A percentile compares a stretch with the other conserved stretches of the same genome.
Evolutionary conservation across 768 basidiomycete genomes (phyloP).

Genomic region (Dentipellis fragilis): DNA sequence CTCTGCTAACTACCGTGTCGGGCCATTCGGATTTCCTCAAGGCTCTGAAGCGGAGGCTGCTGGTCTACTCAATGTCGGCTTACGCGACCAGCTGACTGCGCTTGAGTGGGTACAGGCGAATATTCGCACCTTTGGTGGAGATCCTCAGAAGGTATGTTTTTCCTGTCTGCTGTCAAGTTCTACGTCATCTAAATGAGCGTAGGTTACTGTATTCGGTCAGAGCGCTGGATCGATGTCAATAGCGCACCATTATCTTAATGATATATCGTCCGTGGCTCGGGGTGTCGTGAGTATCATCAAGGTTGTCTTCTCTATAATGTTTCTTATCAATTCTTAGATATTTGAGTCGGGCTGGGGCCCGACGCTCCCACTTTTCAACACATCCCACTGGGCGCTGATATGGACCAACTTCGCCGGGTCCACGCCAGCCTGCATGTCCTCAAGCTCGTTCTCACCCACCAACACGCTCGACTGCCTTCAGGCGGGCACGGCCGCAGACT

Average conservation of each 20-base stretch:
- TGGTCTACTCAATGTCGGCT: slow-evolving; percentile 32
- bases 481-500: slow-evolving; percentile 10
- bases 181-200: not conserved
- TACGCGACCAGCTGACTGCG: slow-evolving; percentile 32
- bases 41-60: slow-evolving; percentile 30
- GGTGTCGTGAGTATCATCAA: slow-evolving; percentile 12
- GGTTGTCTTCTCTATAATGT: not conserved
- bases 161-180: not conserved
- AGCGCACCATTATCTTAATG: slow-evolving; percentile 21
- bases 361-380: slow-evolving; percentile 19
- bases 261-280: slow-evolving; percentile 15
- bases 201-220: slow-evolving; percentile 30
- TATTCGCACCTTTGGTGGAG: slow-evolving; percentile 22
- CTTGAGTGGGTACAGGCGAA: slow-evolving; percentile 21
- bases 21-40: slow-evolving; percentile 38
- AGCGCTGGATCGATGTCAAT: slow-evolving; percentile 29
- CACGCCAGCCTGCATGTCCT: slow-evolving; percentile 25
- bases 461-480: slow-evolving; percentile 27
- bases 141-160: slow-evolving; percentile 13
- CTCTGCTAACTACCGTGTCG: slow-evolving; percentile 40
- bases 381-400: slow-evolving; percentile 22
- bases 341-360: slow-evolving; percentile 31
- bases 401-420: slow-evolving; percentile 31
- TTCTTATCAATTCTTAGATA: slow-evolving; percentile 23
- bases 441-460: slow-evolving; percentile 10